These are phyloP conservation scores for Volvox reticuliferus DNA, from an alignment of 139 green algal species.

Conservation along the genomic window DNA sequence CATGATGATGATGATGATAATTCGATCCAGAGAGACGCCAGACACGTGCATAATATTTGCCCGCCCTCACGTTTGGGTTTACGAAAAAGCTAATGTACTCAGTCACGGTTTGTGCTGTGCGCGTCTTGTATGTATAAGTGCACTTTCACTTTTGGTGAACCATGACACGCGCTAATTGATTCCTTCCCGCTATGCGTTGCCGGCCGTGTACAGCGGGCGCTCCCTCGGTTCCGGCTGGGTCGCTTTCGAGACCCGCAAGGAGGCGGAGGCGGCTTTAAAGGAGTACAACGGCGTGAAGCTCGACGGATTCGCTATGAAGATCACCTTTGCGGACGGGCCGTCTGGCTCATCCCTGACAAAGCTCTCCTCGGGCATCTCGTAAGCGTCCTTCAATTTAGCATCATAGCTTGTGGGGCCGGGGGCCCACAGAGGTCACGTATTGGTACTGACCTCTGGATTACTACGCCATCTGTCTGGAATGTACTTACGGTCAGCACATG, in stretches of 20 bases:
- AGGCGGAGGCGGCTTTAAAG: slow-evolving; percentile 6
- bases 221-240: slow-evolving; percentile 27
- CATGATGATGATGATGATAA: not conserved
- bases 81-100: not conserved
- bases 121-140: too few relatives aligned
- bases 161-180: too few relatives aligned
- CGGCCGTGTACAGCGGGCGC: slow-evolving; percentile 13
- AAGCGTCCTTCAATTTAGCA: not conserved
- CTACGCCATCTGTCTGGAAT: too few relatives aligned
- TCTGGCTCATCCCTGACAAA: not conserved
- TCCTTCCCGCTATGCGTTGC: too few relatives aligned
- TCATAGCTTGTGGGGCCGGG: too few relatives aligned
- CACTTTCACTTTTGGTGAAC: too few relatives aligned
- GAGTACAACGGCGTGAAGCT: slow-evolving; percentile 44
- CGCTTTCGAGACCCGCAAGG: not conserved
- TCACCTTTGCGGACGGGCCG: not conserved
- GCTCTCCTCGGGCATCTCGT: slow-evolving; percentile 29
- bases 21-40: too few relatives aligned
- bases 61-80: not conserved
- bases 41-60: too few relatives aligned
- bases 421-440: too few relatives aligned
- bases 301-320: slow-evolving; percentile 23
- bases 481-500: too few relatives aligned
- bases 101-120: not conserved
- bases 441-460: too few relatives aligned